phyloP scores from a whole-genome alignment of 495 filamentous ascomycete genomes.

The Podospora pseudocomata region DNA sequence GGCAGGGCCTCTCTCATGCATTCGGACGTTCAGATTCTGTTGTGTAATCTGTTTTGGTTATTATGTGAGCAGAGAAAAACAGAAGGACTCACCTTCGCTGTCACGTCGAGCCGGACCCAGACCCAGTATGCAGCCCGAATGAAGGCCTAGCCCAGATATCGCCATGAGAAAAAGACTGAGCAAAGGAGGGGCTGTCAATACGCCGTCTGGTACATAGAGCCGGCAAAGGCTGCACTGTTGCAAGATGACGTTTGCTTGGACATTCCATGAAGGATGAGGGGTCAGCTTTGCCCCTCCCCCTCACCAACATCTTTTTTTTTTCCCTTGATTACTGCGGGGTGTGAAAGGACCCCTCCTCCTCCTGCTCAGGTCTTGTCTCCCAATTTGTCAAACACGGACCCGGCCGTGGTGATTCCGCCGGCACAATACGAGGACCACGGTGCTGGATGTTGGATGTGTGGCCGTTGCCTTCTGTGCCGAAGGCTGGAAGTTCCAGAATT shows the following conservation, averaged over 20 bases:
- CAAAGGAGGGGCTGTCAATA: not conserved
- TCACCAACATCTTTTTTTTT: constrained; percentile 12
- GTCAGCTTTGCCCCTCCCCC: constrained; percentile 6
- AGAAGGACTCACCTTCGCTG: not conserved
- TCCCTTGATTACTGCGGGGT: not conserved
- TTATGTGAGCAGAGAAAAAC: constrained; percentile 4
- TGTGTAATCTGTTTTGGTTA: constrained; percentile 19
- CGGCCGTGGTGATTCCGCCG: constrained; percentile 8
- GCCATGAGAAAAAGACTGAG: not conserved
- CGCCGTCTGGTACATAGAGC: too few species aligned
- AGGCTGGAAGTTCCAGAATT: not conserved
- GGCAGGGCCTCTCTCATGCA: constrained; percentile 20
- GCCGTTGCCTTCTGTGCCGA: not conserved
- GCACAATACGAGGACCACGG: not conserved
- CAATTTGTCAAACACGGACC: constrained; percentile 7
- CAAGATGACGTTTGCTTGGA: not conserved
- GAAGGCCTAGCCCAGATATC: not conserved
- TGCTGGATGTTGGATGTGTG: not conserved
- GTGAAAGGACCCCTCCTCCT: constrained; percentile 4
- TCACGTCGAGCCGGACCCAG: not conserved
- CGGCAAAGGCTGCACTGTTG: not conserved
- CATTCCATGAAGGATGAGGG: not conserved
- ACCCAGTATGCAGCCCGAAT: not conserved
- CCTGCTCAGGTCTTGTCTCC: not conserved
- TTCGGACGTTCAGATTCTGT: constrained; percentile 16